Evolutionary conservation across 2,329 filamentous ascomycete genomes (phyloP).

Genomic region (Didymosphaeria variabile): DNA sequence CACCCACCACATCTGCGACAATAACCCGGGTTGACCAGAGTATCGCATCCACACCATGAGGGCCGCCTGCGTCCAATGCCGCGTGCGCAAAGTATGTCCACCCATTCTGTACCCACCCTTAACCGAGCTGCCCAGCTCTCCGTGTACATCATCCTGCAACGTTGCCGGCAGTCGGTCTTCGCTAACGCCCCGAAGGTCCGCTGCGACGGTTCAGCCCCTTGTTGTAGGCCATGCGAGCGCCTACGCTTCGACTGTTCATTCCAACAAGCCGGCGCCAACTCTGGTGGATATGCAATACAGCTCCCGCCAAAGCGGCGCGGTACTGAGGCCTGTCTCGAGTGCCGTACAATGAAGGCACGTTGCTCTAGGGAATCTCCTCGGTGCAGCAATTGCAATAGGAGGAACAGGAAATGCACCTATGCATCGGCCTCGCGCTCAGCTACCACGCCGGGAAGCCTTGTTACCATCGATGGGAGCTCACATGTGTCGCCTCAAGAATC

Average conservation of each 20-base stretch:
- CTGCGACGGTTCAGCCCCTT: conserved; percentile 7
- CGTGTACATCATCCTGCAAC: background rate
- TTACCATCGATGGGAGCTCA: background rate
- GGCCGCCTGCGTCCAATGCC: conserved; percentile 8
- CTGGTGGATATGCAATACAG: conserved; percentile 3
- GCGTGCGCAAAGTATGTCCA: conserved; percentile 7
- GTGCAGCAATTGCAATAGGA: conserved; percentile 1
- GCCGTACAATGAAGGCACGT: conserved; percentile 7
- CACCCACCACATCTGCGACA: background rate
- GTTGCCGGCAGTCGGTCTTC: conserved; percentile 6
- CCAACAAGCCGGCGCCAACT: background rate
- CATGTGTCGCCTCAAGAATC: background rate
- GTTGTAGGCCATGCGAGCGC: conserved; percentile 11
- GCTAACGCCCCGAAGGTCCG: conserved; percentile 12
- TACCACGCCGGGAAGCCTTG: background rate
- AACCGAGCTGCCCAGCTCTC: background rate
- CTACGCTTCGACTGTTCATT: conserved; percentile 9
- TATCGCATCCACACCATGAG: background rate
- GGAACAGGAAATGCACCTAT: conserved; percentile 6
- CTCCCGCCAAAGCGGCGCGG: conserved; percentile 9
- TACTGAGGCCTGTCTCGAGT: conserved; percentile 11
- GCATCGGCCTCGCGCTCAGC: conserved; percentile 2
- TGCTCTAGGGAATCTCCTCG: conserved; percentile 1
- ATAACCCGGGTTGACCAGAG: background rate
- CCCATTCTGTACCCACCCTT: background rate